These are phyloP conservation scores for Phytophthora pistaciae DNA, from an alignment of 352 stramenopile genomes.

Conservation along the genomic window DNA sequence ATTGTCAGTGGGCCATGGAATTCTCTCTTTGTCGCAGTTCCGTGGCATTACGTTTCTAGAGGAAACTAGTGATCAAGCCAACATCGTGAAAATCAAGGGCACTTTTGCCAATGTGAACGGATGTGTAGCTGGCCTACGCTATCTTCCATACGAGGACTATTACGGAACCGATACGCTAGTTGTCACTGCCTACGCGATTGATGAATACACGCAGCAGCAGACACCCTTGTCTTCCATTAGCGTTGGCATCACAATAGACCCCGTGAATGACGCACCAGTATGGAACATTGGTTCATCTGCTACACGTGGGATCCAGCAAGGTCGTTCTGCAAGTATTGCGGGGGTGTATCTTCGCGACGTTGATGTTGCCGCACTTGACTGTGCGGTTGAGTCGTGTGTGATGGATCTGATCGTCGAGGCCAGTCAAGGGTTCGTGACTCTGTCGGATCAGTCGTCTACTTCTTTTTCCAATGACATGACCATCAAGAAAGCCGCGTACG, in stretches of 20 bases:
- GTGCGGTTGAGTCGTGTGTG: slow-evolving; percentile 33
- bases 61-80: slow-evolving; percentile 9
- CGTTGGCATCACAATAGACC: slow-evolving; percentile 48
- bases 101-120: slow-evolving; percentile 58
- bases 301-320: slow-evolving; percentile 32
- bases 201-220: slow-evolving; percentile 53
- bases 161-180: slow-evolving; percentile 54
- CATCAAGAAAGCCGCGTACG: slow-evolving; percentile 28
- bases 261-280: slow-evolving; percentile 67
- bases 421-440: slow-evolving; percentile 45
- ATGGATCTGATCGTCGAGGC: slow-evolving; percentile 69
- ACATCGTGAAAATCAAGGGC: slow-evolving; percentile 36
- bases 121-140: slow-evolving; percentile 45
- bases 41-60: slow-evolving; percentile 40
- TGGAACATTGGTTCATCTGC: slow-evolving; percentile 50
- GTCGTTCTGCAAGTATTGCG: slow-evolving; percentile 35
- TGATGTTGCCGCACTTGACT: slow-evolving; percentile 41
- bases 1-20: slow-evolving; percentile 38
- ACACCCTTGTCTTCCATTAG: slow-evolving; percentile 32
- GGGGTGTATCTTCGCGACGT: slow-evolving; percentile 61
- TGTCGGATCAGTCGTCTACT: slow-evolving; percentile 32
- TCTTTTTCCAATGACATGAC: slow-evolving; percentile 26
- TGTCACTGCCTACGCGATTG: slow-evolving; percentile 48
- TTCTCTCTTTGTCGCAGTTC: slow-evolving; percentile 21
- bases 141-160: slow-evolving; percentile 51